Conservation (phyloP, 139 green algal genomes). For the Chlamydomonas sp. region DNA sequence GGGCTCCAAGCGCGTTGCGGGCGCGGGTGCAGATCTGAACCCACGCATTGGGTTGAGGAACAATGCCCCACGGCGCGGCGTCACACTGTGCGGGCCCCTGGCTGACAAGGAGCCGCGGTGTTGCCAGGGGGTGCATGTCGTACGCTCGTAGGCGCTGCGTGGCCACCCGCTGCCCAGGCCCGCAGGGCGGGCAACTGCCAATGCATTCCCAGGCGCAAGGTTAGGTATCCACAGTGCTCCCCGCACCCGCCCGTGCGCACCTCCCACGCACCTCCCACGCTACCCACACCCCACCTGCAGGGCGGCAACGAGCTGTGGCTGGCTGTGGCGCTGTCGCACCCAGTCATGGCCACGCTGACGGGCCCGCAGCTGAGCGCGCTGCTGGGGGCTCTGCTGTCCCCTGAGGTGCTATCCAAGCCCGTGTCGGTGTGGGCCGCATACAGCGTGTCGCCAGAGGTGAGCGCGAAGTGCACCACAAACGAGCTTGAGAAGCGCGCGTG, state of each 20-base stretch:
- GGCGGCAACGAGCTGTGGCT: slow-evolving; percentile 93
- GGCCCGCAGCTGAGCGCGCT: slow-evolving; percentile 73
- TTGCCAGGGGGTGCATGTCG: neutral
- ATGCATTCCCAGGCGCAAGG: neutral
- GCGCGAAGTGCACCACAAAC: neutral
- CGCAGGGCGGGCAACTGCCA: neutral
- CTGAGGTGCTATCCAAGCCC: slow-evolving; percentile 56
- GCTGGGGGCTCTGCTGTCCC: slow-evolving; percentile 64
- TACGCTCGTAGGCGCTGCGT: neutral
- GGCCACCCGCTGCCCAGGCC: neutral
- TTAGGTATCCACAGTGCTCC: no score
- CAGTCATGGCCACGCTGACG: slow-evolving; percentile 57
- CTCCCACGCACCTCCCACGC: neutral
- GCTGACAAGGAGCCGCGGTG: neutral
- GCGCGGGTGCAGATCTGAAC: no score
- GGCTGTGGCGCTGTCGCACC: slow-evolving; percentile 78
- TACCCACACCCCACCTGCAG: slow-evolving; percentile 8
- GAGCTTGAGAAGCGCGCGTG: no score
- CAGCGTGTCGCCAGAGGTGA: slow-evolving; percentile 41
- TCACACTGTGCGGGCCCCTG: no score
- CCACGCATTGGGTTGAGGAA: no score
- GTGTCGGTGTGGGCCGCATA: slow-evolving; percentile 56
- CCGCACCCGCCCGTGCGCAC: no score
- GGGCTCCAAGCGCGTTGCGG: no score
- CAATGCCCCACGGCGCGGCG: no score